Conservation (phyloP, 1,139 yeast genomes). For the Pichia kudriavzevii region DNA sequence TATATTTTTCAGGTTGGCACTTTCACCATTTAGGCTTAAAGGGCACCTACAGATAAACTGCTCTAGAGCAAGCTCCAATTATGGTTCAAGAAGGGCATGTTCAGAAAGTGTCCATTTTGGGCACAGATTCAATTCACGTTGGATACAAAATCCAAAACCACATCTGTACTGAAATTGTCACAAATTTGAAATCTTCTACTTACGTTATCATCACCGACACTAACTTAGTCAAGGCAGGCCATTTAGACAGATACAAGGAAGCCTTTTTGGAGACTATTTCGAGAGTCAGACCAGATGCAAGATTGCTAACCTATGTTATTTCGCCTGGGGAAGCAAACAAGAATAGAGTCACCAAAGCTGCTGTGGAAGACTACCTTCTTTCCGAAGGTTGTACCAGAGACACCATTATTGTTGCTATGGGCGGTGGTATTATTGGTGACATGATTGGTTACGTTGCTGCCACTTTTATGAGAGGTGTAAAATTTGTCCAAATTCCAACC, state of each 20-base stretch:
- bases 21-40: too few species aligned
- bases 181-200: conserved; percentile 69
- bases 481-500: conserved; percentile 91
- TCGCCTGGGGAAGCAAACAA: conserved; percentile 94
- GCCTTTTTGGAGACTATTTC: conserved; percentile 33
- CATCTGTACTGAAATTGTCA: conserved; percentile 62
- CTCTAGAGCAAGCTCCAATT: not conserved
- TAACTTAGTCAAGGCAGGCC: conserved; percentile 65
- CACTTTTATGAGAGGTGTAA: conserved; percentile 97
- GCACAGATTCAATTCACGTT: conserved; percentile 79
- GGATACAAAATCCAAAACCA: conserved; percentile 79
- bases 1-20: too few species aligned
- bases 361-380: conserved; percentile 84
- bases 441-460: conserved; percentile 99
- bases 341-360: conserved; percentile 82
- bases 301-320: conserved; percentile 67
- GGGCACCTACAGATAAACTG: too few species aligned
- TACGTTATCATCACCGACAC: conserved; percentile 87
- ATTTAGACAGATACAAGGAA: conserved; percentile 36
- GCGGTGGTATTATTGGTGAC: conserved; percentile 99
- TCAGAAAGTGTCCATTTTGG: conserved; percentile 64
- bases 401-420: conserved; percentile 88
- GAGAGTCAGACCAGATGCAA: conserved; percentile 33
- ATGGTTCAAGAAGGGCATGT: conserved; percentile 15
- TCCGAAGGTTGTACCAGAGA: conserved; percentile 92